phyloP scores from a whole-genome alignment of 345 rosid species.

The Cardamine chenopodiifolia region DNA sequence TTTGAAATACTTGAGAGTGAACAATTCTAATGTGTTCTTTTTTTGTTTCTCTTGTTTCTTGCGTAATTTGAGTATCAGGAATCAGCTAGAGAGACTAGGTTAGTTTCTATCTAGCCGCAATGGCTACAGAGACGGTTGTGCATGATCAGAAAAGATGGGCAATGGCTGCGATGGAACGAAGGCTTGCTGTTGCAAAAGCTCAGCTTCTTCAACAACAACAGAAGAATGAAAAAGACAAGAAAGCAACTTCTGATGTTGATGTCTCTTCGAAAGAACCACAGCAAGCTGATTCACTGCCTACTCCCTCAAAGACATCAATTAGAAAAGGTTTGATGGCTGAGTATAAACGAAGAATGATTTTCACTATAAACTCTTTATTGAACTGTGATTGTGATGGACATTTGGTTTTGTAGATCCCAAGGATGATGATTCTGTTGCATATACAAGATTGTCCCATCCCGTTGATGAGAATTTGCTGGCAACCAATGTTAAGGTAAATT shows the following conservation, averaged over 20 bases:
- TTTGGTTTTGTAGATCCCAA: slow-evolving; percentile 50
- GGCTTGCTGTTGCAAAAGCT: slow-evolving; percentile 60
- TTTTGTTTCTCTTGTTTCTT: neutral
- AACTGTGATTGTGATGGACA: neutral
- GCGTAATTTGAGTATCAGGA: neutral
- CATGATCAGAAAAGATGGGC: slow-evolving; percentile 54
- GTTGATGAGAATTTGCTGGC: slow-evolving; percentile 64
- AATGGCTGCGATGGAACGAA: slow-evolving; percentile 62
- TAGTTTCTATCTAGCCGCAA: slow-evolving; percentile 19
- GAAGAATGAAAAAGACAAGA: slow-evolving; percentile 45
- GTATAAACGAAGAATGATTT: neutral
- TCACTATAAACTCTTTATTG: neutral
- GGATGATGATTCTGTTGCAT: slow-evolving; percentile 49
- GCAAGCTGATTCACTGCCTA: slow-evolving; percentile 33
- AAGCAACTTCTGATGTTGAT: neutral
- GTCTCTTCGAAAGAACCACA: slow-evolving; percentile 32
- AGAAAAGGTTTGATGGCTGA: slow-evolving; percentile 47
- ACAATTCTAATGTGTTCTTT: neutral
- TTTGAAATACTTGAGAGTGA: neutral
- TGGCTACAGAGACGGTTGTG: slow-evolving; percentile 28
- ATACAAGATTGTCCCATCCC: slow-evolving; percentile 52
- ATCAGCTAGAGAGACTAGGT: slow-evolving; percentile 9
- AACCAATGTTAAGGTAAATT: slow-evolving; percentile 52
- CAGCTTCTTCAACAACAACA: slow-evolving; percentile 56
- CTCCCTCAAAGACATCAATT: slow-evolving; percentile 25